Conservation (phyloP, 2,329 filamentous ascomycete species). For the Scedosporium minutisporum region DNA sequence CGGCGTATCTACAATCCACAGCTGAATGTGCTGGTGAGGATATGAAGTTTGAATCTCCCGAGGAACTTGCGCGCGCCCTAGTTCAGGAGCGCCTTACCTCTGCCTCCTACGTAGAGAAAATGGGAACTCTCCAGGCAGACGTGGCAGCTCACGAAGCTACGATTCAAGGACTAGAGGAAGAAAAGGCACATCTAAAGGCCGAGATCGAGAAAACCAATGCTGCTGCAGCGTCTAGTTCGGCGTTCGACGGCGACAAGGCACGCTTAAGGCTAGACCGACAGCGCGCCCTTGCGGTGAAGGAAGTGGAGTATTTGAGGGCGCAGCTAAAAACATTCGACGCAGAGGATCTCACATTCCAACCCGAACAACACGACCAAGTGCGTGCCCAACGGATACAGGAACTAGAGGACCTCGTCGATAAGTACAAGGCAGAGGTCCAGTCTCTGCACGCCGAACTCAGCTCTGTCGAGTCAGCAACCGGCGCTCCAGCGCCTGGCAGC, state of each 20-base stretch:
- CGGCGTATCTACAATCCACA: slow-evolving; percentile 59
- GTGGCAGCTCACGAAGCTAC: slow-evolving; percentile 66
- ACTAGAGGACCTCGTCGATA: slow-evolving; percentile 76
- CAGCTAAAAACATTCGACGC: slow-evolving; percentile 82
- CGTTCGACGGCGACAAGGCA: slow-evolving; percentile 50
- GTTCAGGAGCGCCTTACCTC: slow-evolving; percentile 74
- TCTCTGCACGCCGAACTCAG: slow-evolving; percentile 65
- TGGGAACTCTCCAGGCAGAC: slow-evolving; percentile 73
- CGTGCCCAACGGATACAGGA: slow-evolving; percentile 68
- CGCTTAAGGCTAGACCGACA: slow-evolving; percentile 76
- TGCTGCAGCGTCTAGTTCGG: slow-evolving; percentile 25
- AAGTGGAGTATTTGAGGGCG: slow-evolving; percentile 86
- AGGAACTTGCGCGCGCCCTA: slow-evolving; percentile 75
- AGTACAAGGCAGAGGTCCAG: slow-evolving; percentile 76
- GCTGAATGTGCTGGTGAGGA: slow-evolving; percentile 46
- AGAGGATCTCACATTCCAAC: slow-evolving; percentile 79
- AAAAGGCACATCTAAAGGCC: slow-evolving; percentile 52
- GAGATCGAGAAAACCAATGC: slow-evolving; percentile 64
- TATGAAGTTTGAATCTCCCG: slow-evolving; percentile 79
- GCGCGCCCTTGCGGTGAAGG: slow-evolving; percentile 74
- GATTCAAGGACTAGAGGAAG: slow-evolving; percentile 61
- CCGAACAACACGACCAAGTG: slow-evolving; percentile 66
- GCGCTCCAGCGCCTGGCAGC: slow-evolving; percentile 33
- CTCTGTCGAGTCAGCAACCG: slow-evolving; percentile 39
- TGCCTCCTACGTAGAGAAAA: slow-evolving; percentile 66